phyloP scores from a whole-genome alignment of 805 yeast genomes.

The Pichia kluyveri region DNA sequence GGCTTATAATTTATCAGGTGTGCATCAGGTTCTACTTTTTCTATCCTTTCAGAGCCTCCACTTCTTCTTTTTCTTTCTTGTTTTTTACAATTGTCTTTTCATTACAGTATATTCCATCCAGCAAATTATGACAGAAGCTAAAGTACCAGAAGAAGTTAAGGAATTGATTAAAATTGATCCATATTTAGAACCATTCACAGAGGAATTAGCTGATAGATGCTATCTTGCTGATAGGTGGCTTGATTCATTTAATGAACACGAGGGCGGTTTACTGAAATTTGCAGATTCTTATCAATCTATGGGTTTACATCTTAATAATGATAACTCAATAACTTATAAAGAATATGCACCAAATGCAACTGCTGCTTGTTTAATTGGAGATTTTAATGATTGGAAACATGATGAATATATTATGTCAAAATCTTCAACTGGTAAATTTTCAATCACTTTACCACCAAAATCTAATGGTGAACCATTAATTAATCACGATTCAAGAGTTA shows the following conservation, averaged over 20 bases:
- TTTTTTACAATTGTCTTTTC: background rate
- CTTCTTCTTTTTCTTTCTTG: background rate
- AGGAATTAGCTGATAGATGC: constrained; percentile 62
- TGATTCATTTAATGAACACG: constrained; percentile 41
- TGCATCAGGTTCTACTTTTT: too few relatives aligned
- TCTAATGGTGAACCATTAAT: constrained; percentile 50
- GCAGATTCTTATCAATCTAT: constrained; percentile 67
- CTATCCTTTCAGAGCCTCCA: too few relatives aligned
- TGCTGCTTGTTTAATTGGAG: constrained; percentile 77
- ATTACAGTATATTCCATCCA: too few relatives aligned
- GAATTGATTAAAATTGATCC: constrained; percentile 74
- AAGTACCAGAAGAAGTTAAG: constrained; percentile 29
- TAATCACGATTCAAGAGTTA: constrained; percentile 73
- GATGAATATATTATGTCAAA: constrained; percentile 43
- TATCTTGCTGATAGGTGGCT: constrained; percentile 58
- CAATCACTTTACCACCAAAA: constrained; percentile 45
- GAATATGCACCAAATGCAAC: constrained; percentile 92
- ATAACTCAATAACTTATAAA: constrained; percentile 49
- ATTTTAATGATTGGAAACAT: constrained; percentile 79
- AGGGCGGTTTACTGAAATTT: constrained; percentile 59
- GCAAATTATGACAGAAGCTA: background rate
- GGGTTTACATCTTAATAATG: constrained; percentile 63
- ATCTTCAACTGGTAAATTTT: constrained; percentile 68
- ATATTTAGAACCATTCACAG: constrained; percentile 72
- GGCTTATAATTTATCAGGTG: too few relatives aligned